Conservation (phyloP, 163 green algal species). For the Chlamydomonas reinhardtii region DNA sequence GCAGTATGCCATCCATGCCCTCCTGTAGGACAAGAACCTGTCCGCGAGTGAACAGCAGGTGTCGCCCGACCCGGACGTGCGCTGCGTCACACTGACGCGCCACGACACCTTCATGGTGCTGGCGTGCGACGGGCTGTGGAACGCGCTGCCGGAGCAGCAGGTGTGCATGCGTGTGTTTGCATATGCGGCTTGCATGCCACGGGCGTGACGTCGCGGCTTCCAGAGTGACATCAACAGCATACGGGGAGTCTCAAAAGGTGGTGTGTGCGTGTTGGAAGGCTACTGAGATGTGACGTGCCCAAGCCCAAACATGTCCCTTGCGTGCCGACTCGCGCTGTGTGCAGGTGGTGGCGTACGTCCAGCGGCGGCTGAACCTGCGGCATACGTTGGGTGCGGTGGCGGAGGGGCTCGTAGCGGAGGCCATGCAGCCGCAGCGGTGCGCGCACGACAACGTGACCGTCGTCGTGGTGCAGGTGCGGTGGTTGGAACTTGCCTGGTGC, state of each 20-base stretch:
- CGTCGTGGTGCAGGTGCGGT: constrained; percentile 41
- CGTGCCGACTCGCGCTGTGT: too few relatives aligned
- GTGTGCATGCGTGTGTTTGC: background rate
- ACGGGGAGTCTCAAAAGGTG: too few relatives aligned
- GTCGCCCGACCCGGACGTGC: constrained; percentile 81
- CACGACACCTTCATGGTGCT: constrained; percentile 90
- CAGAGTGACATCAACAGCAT: too few relatives aligned
- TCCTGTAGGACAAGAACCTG: constrained; percentile 74
- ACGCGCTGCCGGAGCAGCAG: constrained; percentile 81
- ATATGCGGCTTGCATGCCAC: too few relatives aligned
- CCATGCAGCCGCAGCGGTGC: constrained; percentile 50
- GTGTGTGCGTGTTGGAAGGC: too few relatives aligned
- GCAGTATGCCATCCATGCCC: too few relatives aligned
- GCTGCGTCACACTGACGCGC: constrained; percentile 59
- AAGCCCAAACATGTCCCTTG: too few relatives aligned
- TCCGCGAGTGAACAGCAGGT: constrained; percentile 80
- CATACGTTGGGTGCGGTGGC: constrained; percentile 25
- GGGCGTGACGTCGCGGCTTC: too few relatives aligned
- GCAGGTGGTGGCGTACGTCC: constrained; percentile 47
- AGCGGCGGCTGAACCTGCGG: constrained; percentile 19
- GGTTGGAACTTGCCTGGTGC: background rate
- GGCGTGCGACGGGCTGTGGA: constrained; percentile 91
- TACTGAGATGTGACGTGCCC: too few relatives aligned
- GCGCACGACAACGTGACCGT: constrained; percentile 57
- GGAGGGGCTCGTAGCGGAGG: constrained; percentile 41